Conservation (phyloP, 2,329 filamentous ascomycete genomes). For the Ophiosphaerella narmari region DNA sequence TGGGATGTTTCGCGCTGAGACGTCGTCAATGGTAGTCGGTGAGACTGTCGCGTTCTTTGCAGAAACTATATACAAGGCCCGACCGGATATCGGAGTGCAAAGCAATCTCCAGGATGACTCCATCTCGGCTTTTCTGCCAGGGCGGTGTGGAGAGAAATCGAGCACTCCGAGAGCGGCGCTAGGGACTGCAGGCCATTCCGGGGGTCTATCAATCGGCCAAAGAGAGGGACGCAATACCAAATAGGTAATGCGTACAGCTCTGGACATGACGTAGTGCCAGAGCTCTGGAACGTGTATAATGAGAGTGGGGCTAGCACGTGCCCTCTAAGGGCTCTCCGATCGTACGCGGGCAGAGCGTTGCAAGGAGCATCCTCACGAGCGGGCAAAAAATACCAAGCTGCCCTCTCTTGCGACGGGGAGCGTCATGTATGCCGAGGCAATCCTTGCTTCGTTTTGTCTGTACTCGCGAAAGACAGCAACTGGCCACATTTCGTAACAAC, state of each 20-base stretch:
- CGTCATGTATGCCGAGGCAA: conserved; percentile 22
- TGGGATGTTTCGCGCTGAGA: conserved; percentile 1
- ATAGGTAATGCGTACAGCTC: too few relatives aligned
- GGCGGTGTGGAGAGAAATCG: conserved; percentile 5
- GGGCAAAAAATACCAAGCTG: conserved; percentile 8
- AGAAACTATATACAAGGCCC: conserved; percentile 6
- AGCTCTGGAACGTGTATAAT: too few relatives aligned
- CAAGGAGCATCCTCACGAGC: conserved; percentile 10
- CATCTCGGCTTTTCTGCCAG: conserved; percentile 23
- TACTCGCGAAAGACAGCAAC: conserved; percentile 8
- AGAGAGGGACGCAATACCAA: background rate
- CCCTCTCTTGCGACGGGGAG: conserved; percentile 5
- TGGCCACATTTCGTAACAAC: conserved; percentile 6
- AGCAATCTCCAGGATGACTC: conserved; percentile 27
- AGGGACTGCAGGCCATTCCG: conserved; percentile 19
- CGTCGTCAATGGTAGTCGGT: conserved; percentile 14
- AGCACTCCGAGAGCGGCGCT: conserved; percentile 28
- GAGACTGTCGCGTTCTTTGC: background rate
- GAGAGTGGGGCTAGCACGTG: conserved; percentile 29
- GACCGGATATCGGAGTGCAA: conserved; percentile 23
- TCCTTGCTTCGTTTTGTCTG: conserved; percentile 6
- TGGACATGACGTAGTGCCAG: background rate
- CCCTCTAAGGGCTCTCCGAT: conserved; percentile 12
- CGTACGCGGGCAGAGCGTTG: background rate
- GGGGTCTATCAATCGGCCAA: conserved; percentile 1